Conservation (phyloP, 192 early-diverging fungal genomes). For the Coemansia sp. region DNA sequence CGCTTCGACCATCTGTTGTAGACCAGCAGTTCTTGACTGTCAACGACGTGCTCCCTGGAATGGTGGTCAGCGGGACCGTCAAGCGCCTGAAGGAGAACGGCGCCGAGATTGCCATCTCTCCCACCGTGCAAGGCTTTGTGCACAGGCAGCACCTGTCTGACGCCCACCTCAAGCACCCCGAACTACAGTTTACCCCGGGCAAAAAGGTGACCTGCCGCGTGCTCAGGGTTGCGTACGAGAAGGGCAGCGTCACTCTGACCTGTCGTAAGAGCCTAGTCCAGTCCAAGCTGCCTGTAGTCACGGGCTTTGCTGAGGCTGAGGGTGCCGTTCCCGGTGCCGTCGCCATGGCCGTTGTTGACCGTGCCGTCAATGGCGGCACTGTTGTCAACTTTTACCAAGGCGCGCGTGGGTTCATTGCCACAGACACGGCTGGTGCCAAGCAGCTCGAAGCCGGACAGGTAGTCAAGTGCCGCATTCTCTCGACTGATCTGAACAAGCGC, state of each 20-base stretch:
- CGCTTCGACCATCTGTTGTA: constrained; percentile 68
- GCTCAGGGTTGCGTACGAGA: constrained; percentile 55
- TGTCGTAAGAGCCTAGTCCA: constrained; percentile 75
- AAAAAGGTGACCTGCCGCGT: constrained; percentile 75
- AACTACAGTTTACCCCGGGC: constrained; percentile 68
- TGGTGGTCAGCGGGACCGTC: constrained; percentile 50
- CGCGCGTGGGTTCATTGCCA: constrained; percentile 59
- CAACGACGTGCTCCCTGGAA: constrained; percentile 57
- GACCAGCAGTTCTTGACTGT: constrained; percentile 66
- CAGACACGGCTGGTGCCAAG: constrained; percentile 40
- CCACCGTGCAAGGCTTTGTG: constrained; percentile 66
- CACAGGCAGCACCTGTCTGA: constrained; percentile 76
- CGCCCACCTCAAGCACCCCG: constrained; percentile 62
- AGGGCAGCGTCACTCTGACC: constrained; percentile 66
- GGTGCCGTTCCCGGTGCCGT: constrained; percentile 60
- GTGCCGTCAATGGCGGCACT: constrained; percentile 57
- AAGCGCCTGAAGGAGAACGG: constrained; percentile 56
- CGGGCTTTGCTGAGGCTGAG: constrained; percentile 53
- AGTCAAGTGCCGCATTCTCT: constrained; percentile 74
- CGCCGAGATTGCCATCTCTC: constrained; percentile 57
- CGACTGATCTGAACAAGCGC: constrained; percentile 56
- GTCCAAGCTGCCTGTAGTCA: constrained; percentile 65
- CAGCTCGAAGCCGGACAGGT: constrained; percentile 64
- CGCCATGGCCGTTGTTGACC: constrained; percentile 40
- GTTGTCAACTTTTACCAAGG: constrained; percentile 80